Evolutionary conservation across 805 yeast genomes (phyloP).

Genomic region (Ogataea chonburiensis): DNA sequence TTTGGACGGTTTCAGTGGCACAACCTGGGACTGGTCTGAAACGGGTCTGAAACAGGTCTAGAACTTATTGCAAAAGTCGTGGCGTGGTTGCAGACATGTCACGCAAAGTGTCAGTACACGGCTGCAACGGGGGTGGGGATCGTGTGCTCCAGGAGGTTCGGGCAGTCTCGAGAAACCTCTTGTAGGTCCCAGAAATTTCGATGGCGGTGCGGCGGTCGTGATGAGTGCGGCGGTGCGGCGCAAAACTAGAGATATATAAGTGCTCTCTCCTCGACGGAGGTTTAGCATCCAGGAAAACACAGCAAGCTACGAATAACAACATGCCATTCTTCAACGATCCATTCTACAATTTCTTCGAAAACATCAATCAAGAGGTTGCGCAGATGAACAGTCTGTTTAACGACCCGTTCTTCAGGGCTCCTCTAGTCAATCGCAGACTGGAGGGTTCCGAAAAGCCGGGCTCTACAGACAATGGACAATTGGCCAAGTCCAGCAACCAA

Average conservation of each 20-base stretch:
- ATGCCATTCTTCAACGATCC: constrained; percentile 34
- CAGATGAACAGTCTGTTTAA: constrained; percentile 37
- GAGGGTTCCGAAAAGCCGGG: constrained; percentile 8
- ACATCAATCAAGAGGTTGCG: constrained; percentile 42
- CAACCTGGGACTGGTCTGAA: neutral
- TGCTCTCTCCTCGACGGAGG: no score
- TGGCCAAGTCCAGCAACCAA: constrained; percentile 9
- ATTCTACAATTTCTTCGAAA: constrained; percentile 44
- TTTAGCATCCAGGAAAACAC: no score
- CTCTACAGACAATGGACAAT: no score
- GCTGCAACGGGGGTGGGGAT: no score
- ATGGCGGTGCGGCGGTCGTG: no score
- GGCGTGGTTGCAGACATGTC: no score
- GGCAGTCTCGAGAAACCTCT: constrained; percentile 4
- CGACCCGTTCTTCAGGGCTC: constrained; percentile 26
- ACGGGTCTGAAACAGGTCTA: no score
- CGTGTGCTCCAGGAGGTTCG: neutral
- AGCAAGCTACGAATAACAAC: neutral
- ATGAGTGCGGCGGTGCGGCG: no score
- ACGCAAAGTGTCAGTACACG: neutral
- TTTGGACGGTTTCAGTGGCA: neutral
- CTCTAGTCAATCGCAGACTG: constrained; percentile 3
- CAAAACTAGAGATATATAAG: no score
- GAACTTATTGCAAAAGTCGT: no score
- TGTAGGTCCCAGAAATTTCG: constrained; percentile 9